These are phyloP conservation scores for Dryas drummondii DNA, from an alignment of 306 rosid species.

Conservation along the genomic window DNA sequence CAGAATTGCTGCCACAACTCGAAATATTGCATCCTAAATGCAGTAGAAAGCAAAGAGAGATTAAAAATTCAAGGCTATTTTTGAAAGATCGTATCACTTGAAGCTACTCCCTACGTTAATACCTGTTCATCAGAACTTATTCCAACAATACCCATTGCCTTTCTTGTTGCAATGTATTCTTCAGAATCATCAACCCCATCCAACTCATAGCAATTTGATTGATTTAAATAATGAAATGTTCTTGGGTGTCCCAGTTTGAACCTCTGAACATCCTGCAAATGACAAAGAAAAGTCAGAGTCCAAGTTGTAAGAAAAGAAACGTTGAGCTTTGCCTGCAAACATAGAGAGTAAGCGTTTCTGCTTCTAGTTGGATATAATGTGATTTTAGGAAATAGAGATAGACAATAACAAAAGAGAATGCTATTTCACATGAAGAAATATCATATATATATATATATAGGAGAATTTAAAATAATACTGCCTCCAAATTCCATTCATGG, in stretches of 20 bases:
- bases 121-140: conserved; percentile 90
- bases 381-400: not conserved
- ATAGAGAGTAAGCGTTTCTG: not conserved
- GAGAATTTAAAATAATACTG: not conserved
- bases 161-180: conserved; percentile 78
- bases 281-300: not conserved
- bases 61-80: conserved; percentile 24
- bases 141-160: conserved; percentile 98
- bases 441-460: not conserved
- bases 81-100: conserved; percentile 24
- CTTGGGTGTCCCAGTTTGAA: conserved; percentile 87
- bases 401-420: not conserved
- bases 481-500: not conserved
- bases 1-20: conserved; percentile 95
- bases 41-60: conserved; percentile 17
- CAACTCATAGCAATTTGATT: conserved; percentile 76
- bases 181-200: conserved; percentile 82
- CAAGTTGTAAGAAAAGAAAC: not conserved
- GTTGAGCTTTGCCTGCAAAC: not conserved
- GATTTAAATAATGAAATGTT: conserved; percentile 88
- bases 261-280: conserved; percentile 67
- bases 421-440: not conserved
- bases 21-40: conserved; percentile 88
- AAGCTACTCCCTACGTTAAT: conserved; percentile 29
- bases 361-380: not conserved